Base-by-base conservation (phyloP, 2,329 filamentous ascomycete genomes). In the Exophiala viscosa region DNA sequence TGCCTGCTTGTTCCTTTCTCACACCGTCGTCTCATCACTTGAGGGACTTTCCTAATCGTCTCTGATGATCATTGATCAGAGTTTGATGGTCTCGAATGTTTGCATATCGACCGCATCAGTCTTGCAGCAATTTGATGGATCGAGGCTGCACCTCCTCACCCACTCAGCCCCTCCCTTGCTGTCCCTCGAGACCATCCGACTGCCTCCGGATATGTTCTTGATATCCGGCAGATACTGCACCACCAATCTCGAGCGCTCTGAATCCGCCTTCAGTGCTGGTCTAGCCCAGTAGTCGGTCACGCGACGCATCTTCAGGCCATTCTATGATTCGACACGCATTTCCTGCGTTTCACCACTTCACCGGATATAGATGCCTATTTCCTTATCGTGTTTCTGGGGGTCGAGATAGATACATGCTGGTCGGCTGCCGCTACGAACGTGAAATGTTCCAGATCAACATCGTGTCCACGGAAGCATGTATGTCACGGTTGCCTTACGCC, bases 121-220 rank as follows among this genome's bases (percentile, higher is more conserved):
- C 33, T 28, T 38, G 47, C 33, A 50, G 32, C 18, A 15, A 28
- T 28, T 28, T 7, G 8, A 28, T 28, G 23, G 23, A 28, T 28
- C 23, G n/a, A 28, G 23, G 23, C 23, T 28, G 23, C 23, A 28
- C 8, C 23, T 28, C 8, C 23, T 28, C 5, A 28, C 23, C 23
- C 23, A 28, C 5, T 28, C 23, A 28, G 5, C 8, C 23, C 23
- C 8, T 7, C 23, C 23, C 5, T 7, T 28, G 8, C 23, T 28
- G 23, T 28, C 23, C 23, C 23, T 28, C 23, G 23, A 28, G n/a
- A 28, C 14, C 44, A 47, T 36, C 48, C 48, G 44, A 23, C 9
- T 20, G 39, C 31, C 49, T 49, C 49, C 53, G 48, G 49, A 52
- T 45, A 34, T 17, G 50, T 51, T 54, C 40, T 48, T 48, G 43